Percentiles rank a stretch among this genome's conserved stretches.
These are phyloP conservation scores for Vicia villosa DNA, from an alignment of 306 rosid species.

Conservation along the genomic window DNA sequence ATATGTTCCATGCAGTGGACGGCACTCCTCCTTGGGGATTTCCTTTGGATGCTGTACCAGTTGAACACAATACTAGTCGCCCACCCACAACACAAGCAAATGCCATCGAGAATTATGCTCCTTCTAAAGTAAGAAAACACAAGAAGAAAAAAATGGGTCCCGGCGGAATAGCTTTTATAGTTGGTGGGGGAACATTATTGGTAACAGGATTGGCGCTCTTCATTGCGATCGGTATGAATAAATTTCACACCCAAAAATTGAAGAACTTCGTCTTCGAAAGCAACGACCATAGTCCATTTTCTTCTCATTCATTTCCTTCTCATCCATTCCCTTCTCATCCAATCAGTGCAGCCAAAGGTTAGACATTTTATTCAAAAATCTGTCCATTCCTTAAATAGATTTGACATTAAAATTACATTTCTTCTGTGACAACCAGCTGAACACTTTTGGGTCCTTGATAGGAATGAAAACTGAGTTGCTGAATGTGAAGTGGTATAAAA, in stretches of 20 bases:
- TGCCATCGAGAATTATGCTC: constrained; percentile 65
- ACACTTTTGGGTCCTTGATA: background rate
- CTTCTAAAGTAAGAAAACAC: constrained; percentile 38
- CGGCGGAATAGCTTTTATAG: constrained; percentile 73
- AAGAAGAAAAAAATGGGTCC: constrained; percentile 63
- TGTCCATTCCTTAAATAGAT: background rate
- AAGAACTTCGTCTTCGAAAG: constrained; percentile 45
- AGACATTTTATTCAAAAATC: background rate
- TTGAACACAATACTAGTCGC: constrained; percentile 51
- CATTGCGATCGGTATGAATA: constrained; percentile 53
- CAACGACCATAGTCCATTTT: constrained; percentile 36
- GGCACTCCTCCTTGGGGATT: constrained; percentile 83
- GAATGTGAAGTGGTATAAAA: background rate
- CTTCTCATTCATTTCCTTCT: background rate
- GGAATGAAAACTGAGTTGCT: background rate
- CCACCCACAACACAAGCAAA: constrained; percentile 77
- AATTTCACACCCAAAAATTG: constrained; percentile 35
- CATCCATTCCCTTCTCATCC: constrained; percentile 43
- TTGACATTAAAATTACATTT: constrained; percentile 3
- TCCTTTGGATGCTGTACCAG: constrained; percentile 58
- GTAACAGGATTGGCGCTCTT: constrained; percentile 63
- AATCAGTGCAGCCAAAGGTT: constrained; percentile 54
- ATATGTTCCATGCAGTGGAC: constrained; percentile 57
- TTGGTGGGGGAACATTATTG: constrained; percentile 73
- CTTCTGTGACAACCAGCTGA: background rate